phyloP scores from a whole-genome alignment of 179 eudicot genomes.

The Beta macrorhiza region DNA sequence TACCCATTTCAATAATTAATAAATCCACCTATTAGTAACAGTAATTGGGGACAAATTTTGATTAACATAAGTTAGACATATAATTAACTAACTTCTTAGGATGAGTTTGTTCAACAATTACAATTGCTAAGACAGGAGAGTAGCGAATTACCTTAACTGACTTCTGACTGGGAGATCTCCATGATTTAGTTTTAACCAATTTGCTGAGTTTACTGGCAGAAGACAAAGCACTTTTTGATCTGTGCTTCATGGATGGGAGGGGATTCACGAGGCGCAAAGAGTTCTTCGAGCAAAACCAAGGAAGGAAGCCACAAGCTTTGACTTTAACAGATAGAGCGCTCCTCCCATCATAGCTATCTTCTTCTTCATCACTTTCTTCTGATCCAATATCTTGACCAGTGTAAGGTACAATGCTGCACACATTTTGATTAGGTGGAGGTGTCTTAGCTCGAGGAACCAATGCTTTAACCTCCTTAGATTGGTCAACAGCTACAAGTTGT shows the following conservation, averaged over 20 bases:
- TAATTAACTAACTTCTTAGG: background rate
- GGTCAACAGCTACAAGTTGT: constrained; percentile 41
- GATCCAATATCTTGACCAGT: constrained; percentile 41
- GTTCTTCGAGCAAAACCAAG: constrained; percentile 74
- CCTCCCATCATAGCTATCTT: constrained; percentile 30
- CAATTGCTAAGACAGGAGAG: background rate
- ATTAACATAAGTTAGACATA: background rate
- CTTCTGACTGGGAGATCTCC: constrained; percentile 53
- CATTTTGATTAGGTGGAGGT: constrained; percentile 37
- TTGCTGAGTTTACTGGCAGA: constrained; percentile 48
- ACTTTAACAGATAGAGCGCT: constrained; percentile 49
- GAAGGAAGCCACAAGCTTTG: constrained; percentile 71
- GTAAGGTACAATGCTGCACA: constrained; percentile 35
- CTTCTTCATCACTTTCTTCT: constrained; percentile 49
- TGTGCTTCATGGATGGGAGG: constrained; percentile 59
- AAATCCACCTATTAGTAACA: too few relatives aligned
- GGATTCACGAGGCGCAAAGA: constrained; percentile 72
- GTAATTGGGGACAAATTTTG: too few relatives aligned
- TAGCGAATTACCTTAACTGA: constrained; percentile 51
- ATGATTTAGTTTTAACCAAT: constrained; percentile 49
- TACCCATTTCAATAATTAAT: background rate
- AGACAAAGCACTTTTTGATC: constrained; percentile 45
- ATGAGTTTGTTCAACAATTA: background rate
- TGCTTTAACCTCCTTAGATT: constrained; percentile 40
- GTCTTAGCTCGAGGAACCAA: constrained; percentile 39